These are phyloP conservation scores for Chrysoporthe austroafricana DNA, from an alignment of 2,329 filamentous ascomycete genomes.

Conservation along the genomic window DNA sequence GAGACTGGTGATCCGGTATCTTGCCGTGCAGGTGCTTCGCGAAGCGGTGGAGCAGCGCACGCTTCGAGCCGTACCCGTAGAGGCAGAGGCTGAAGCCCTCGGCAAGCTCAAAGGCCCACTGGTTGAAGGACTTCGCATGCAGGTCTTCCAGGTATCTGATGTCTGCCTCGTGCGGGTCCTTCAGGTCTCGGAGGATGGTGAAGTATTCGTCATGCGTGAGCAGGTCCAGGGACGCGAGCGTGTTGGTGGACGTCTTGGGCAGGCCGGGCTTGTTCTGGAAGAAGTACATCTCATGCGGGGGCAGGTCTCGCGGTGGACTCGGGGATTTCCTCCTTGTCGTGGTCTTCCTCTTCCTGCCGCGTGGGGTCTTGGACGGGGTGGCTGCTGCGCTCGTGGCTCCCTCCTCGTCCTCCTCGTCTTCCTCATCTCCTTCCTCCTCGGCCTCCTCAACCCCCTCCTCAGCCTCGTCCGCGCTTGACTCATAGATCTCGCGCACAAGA, in stretches of 20 bases:
- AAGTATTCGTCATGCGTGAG: slow-evolving; percentile 95
- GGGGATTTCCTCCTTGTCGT: slow-evolving; percentile 65
- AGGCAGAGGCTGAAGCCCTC: slow-evolving; percentile 88
- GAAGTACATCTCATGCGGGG: slow-evolving; percentile 91
- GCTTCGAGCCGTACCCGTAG: slow-evolving; percentile 92
- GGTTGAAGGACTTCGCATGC: slow-evolving; percentile 81
- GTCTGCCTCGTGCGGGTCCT: slow-evolving; percentile 72
- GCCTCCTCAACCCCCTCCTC: slow-evolving; percentile 5
- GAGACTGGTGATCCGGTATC: slow-evolving; percentile 41
- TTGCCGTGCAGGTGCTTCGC: slow-evolving; percentile 68
- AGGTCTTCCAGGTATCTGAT: slow-evolving; percentile 72
- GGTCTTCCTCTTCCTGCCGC: slow-evolving; percentile 48
- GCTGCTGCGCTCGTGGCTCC: slow-evolving; percentile 37
- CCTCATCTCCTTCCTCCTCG: slow-evolving; percentile 24
- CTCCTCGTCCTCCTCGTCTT: slow-evolving; percentile 31
- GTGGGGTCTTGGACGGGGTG: slow-evolving; percentile 53
- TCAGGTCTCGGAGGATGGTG: slow-evolving; percentile 62
- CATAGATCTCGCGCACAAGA: slow-evolving; percentile 71
- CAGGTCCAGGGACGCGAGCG: slow-evolving; percentile 71
- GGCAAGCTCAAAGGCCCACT: slow-evolving; percentile 89
- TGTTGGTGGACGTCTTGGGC: slow-evolving; percentile 85
- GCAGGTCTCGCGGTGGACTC: slow-evolving; percentile 79
- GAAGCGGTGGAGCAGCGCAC: slow-evolving; percentile 73
- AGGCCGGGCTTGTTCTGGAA: slow-evolving; percentile 84
- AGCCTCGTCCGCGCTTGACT: slow-evolving; percentile 49